Evolutionary conservation across 352 stramenopile genomes (phyloP), one percentile per base, ranked within the genome.

Genomic region (Pythium dissotocum): DNA sequence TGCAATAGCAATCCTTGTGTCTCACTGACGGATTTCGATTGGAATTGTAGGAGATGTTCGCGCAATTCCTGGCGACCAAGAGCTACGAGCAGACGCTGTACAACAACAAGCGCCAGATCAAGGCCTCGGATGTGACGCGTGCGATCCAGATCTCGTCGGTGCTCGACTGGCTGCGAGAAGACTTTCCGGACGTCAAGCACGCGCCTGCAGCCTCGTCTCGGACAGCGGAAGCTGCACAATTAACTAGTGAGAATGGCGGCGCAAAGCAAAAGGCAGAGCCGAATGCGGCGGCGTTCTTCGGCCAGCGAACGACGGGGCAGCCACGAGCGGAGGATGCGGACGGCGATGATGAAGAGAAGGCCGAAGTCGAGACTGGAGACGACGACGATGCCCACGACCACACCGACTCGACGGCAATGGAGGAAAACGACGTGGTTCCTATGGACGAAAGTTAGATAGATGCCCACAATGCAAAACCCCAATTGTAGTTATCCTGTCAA

Each of bases 1-100:
- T 54, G 56, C 35, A 9, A 57, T 36, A 12, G 16, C 12, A 12
- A 44, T 7, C 7, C 4, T 2, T 32, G 6, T 5, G 51, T 57
- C 16, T 60, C n/a, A 54, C 35, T 52, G 18, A 63, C 52, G 12
- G 13, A 21, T 52, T 36, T 33, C 7, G 2, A 28, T 2, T 24
- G 16, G 10, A 51, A 28, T 24, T 69, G 49, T 42, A 95, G 88
- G 88, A 99, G 78, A 73, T 98, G 3, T 97, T 97, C 63, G 88
- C 82, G 4, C 79, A 91, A 48, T 97, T 96, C 67, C 69, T 98
- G 24, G 91, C 88, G 32, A 93, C 79, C 16, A 97, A 98, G 69
- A 90, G 88, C 53, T 91, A 96, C 61, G 88, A 94, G 69, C 82
- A 92, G 55, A 83, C 89, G 32, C 63, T 93, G 28, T 95, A 90